Percentiles rank a stretch among this genome's conserved stretches.
Conservation (phyloP, 2,329 filamentous ascomycete species). For the Arthrobotrys sphaeroides region DNA sequence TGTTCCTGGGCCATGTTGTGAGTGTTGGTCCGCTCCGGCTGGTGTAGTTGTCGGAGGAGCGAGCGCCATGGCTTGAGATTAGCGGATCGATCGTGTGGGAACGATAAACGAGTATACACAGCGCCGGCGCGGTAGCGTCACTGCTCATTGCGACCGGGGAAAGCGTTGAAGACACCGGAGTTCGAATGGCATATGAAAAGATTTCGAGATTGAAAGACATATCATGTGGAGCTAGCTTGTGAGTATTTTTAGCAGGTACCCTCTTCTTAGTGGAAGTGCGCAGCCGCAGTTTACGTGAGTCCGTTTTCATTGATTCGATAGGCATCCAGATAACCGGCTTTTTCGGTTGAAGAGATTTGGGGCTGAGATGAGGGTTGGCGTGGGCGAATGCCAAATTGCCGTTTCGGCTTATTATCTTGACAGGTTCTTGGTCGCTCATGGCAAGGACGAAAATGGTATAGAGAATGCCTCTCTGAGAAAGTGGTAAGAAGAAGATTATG, state of each 20-base stretch:
- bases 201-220: constrained; percentile 38
- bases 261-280: constrained; percentile 9
- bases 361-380: constrained; percentile 27
- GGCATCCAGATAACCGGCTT: constrained; percentile 38
- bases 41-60: constrained; percentile 27
- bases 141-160: constrained; percentile 19
- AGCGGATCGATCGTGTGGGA: constrained; percentile 24
- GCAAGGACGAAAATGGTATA: neutral
- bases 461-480: neutral
- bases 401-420: constrained; percentile 23
- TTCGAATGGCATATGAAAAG: neutral
- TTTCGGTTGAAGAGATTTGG: constrained; percentile 28
- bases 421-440: constrained; percentile 2
- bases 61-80: constrained; percentile 38
- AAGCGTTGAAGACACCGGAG: neutral
- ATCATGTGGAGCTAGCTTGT: neutral
- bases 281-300: constrained; percentile 30
- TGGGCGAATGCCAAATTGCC: constrained; percentile 15
- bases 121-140: constrained; percentile 9
- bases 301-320: constrained; percentile 20
- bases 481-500: neutral
- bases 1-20: constrained; percentile 32
- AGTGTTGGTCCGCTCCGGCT: constrained; percentile 27
- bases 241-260: constrained; percentile 28
- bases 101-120: constrained; percentile 1